Percentiles rank a stretch among this genome's conserved stretches.
phyloP scores from a whole-genome alignment of 1,284 basidiomycete genomes.

The Cryptococcus deneoformans region DNA sequence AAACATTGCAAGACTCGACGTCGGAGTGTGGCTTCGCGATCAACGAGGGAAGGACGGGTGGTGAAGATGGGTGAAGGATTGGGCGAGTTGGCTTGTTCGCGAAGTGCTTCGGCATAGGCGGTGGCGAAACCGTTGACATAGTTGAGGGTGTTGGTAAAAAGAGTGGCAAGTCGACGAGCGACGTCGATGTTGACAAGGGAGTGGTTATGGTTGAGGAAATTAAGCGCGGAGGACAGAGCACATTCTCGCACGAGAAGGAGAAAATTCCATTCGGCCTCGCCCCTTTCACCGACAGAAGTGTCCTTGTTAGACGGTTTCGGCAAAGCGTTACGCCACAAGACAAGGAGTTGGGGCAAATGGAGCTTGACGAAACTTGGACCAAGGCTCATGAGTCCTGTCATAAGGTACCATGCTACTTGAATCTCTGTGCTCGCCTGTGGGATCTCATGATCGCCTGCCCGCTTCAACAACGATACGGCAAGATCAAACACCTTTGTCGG shows the following conservation, averaged over 20 bases:
- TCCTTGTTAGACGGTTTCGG: constrained; percentile 93
- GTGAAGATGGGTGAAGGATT: constrained; percentile 47
- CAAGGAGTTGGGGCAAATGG: constrained; percentile 86
- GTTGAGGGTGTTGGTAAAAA: constrained; percentile 88
- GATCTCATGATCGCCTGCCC: constrained; percentile 86
- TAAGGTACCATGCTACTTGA: constrained; percentile 91
- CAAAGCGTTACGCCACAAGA: constrained; percentile 94
- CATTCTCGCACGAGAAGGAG: constrained; percentile 87
- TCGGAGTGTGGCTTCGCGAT: constrained; percentile 78
- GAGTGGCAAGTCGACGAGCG: constrained; percentile 76
- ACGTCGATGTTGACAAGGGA: constrained; percentile 86
- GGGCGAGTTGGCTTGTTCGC: constrained; percentile 46
- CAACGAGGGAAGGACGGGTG: constrained; percentile 65
- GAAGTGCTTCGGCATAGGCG: constrained; percentile 48
- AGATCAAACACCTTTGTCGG: constrained; percentile 87
- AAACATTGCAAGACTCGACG: constrained; percentile 89
- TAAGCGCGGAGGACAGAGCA: constrained; percentile 81
- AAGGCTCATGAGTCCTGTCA: constrained; percentile 86
- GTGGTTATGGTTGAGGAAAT: constrained; percentile 80
- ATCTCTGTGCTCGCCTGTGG: constrained; percentile 78
- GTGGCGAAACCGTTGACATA: constrained; percentile 67
- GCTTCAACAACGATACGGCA: constrained; percentile 84
- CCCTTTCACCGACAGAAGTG: constrained; percentile 61
- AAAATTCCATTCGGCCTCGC: constrained; percentile 83
- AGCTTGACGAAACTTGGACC: constrained; percentile 91